Percentiles rank a stretch among this genome's conserved stretches.
Conservation (phyloP, 2,329 filamentous ascomycete genomes). For the Huntiella moniliformis region DNA sequence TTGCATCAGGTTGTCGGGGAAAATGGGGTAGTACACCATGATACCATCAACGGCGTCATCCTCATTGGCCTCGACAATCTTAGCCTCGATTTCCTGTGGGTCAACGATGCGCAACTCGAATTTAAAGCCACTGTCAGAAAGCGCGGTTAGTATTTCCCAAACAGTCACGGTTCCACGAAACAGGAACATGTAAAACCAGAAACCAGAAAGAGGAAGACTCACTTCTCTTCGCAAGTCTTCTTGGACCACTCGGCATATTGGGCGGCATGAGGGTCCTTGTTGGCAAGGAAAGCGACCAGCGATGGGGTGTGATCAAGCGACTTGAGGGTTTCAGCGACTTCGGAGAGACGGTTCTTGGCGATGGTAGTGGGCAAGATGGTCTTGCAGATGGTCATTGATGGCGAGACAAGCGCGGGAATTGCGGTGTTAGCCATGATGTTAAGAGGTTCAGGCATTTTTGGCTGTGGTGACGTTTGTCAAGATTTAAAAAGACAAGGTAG, state of each 20-base stretch:
- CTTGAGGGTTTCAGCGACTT: constrained; percentile 58
- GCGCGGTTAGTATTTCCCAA: neutral
- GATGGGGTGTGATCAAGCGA: constrained; percentile 56
- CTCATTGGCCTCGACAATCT: constrained; percentile 66
- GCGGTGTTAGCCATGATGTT: neutral
- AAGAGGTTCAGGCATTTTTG: constrained; percentile 7
- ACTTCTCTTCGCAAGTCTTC: constrained; percentile 94
- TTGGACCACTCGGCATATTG: constrained; percentile 96
- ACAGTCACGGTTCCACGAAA: neutral
- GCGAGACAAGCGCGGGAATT: constrained; percentile 1
- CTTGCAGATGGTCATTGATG: constrained; percentile 45
- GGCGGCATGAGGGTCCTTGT: constrained; percentile 71
- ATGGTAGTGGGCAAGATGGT: constrained; percentile 78
- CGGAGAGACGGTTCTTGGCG: constrained; percentile 59
- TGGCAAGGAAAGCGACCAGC: constrained; percentile 81
- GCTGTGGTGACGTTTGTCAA: neutral
- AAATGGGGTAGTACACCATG: constrained; percentile 97
- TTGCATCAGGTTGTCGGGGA: constrained; percentile 57
- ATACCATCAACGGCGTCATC: constrained; percentile 67
- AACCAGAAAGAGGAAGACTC: neutral
- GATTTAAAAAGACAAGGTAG: neutral
- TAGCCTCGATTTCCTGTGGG: constrained; percentile 79
- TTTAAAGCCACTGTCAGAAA: constrained; percentile 53
- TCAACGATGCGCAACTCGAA: constrained; percentile 72
- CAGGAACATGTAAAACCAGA: neutral